Base-by-base conservation (phyloP, 306 rosid genomes). In the Hylodesmum podocarpum region DNA sequence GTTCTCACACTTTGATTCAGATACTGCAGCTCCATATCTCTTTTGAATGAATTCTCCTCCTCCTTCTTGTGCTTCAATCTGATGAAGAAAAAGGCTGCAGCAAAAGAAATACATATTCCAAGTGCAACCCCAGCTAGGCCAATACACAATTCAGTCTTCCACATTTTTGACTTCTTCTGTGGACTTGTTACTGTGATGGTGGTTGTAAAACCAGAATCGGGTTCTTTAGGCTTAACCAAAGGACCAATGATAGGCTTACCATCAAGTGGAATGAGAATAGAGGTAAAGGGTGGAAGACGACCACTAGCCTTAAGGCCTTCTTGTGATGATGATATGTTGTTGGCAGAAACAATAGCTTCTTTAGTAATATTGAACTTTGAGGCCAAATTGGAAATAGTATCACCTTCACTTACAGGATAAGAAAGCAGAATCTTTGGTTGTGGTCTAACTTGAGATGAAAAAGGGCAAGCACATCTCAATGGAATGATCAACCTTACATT, bases 1-100 rank as follows among this genome's bases (percentile, higher is more conserved):
- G 95, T 92, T 90, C 98, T 85, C 27, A 89, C 89, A 70, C 96
- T 94, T 24, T 83, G 93, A 59, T 88, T 88, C 29, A 92, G 91
- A 84, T 90, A 89, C 44, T 94, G 96, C 46, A 91, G 90, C 87
- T 92, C 98, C 82, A 89, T 44, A 18, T 92, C 96, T 3, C 79
- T 72, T 77, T 90, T 86, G 33, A 79, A 19, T 27, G 78, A 78
- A 12, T 18, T 85, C 68, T 73, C 68, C 61, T 78, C 78, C 70
- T 46, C 71, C 83, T 87, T 91, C 86, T 67, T 82, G 70, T 80
- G 85, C 82, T 84, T 94, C 82, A 84, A 36, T 44, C 77, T 83
- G 68, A 94, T 81, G 3, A 89, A 69, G 66, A 87, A 37, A 49
- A 87, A 83, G 6, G 81, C 74, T 19, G 77, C 89, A 11, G 76